Evolutionary conservation across 2,329 filamentous ascomycete genomes (phyloP), one percentile per base, ranked within the genome.

Genomic region (Taxawa tesnikishii): DNA sequence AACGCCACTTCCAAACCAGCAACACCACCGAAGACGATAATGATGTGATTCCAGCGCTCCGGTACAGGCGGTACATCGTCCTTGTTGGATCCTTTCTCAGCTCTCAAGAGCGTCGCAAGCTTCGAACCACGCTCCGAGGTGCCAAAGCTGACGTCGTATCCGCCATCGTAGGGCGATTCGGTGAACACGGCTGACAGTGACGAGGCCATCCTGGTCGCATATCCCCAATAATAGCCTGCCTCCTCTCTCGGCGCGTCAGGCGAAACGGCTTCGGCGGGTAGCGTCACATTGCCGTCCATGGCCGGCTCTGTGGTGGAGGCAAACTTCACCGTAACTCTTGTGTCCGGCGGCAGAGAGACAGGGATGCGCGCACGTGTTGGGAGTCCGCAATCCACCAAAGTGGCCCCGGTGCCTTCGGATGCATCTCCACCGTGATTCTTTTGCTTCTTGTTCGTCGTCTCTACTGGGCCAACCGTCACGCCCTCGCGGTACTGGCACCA

Each of bases 161-260:
- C 84, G 28, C 72, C 74, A 34, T 81, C 73, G 49, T 73, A 84
- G 1, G 73, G 68, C 42, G 73, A 77, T 51, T 87, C 82, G 4
- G 82, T 85, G 47, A 88, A 85, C 6, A 92, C 73, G 4, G 68
- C 62, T 4, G 80, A 80, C 4, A 93, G 66, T 3, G 72, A 77
- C 4, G 56, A 47, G 21, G 76, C 76, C 39, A 68, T 72, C 15
- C 84, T 72, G 3, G 85, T 73, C 6, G 62, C 68, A 54, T 80
- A 93, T 28, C 84, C 84, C 83, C 84, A 93, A 58, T 87, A 92
- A 56, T 84, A 90, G 0, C 84, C 84, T 2, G 65, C 72, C 41
- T 85, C 74, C 32, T 79, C 78, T 36, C 83, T 70, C 1, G 84
- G 84, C 3, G 68, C 60, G 15, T 70, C 63, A 0, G 83, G 80